Evolutionary conservation across 495 filamentous ascomycete genomes (phyloP), one percentile per base, ranked within the genome.

Genomic region (Pyrenopolyporus hunteri): DNA sequence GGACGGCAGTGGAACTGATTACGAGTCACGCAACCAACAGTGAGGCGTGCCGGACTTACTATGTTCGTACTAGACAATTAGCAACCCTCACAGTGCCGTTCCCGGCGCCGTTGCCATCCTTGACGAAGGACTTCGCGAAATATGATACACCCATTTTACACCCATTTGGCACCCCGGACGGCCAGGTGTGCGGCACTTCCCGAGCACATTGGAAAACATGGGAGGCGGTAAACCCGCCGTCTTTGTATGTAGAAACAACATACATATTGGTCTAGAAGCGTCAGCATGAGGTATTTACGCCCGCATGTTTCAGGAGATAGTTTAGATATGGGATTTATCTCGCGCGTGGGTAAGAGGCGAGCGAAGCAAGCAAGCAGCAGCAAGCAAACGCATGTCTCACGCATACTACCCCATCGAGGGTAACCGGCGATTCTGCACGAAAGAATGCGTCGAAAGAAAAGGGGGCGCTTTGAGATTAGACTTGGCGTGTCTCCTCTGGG

Each of bases 1-100:
- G 69, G 60, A 69, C 69, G 69, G 63, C 66, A 71, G 63, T 69
- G 66, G 59, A 61, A 65, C 63, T 71, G 13, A 26, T 56, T 23
- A 36, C 44, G 50, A 54, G 49, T 42, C 55, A 20, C 55, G 40
- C 50, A 56, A 31, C 36, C 44, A 55, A 17, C 48, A 36, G 25
- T 23, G 43, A 43, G 52, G 51, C 51, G 25, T 29, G 33, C 19
- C 53, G 47, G 53, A 53, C 53, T 58, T 48, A 50, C n/a, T n/a
- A n/a, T n/a, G n/a, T n/a, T n/a, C n/a, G n/a, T n/a, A n/a, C n/a
- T n/a, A n/a, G n/a, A n/a, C n/a, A n/a, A n/a, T 58, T 48, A 47
- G 51, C 35, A 35, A 28, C 37, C 28, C 13, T 50, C 58, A 22
- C 11, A 40, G 11, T 2, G 20, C 19, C 23, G 36, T 13, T 20